A percentile compares a stretch with the other conserved stretches of the same genome.
phyloP scores from a whole-genome alignment of 306 rosid species.

The Mimosa pudica region DNA sequence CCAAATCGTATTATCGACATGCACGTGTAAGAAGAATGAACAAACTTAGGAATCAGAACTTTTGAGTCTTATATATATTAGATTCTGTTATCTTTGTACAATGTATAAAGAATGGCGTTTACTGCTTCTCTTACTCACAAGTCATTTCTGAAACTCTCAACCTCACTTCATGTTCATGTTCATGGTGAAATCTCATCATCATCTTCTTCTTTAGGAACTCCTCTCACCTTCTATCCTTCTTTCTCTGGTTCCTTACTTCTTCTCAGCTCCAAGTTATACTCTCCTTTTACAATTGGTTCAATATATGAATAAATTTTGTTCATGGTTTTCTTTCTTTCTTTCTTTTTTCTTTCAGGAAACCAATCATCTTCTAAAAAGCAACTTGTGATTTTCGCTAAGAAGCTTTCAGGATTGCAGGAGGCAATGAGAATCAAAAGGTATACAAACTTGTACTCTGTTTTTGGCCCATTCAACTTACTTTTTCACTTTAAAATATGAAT shows the following conservation, averaged over 20 bases:
- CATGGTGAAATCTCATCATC: constrained; percentile 5
- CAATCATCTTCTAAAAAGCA: constrained; percentile 40
- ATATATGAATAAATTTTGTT: no score
- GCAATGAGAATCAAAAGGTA: constrained; percentile 80
- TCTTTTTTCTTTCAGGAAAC: constrained; percentile 37
- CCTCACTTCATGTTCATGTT: no score
- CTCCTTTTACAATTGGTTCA: neutral
- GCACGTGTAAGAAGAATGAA: neutral
- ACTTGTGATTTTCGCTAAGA: constrained; percentile 54
- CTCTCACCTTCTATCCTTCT: neutral
- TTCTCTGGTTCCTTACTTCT: constrained; percentile 6
- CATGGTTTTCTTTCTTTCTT: neutral
- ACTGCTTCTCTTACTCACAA: neutral
- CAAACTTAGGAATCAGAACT: neutral
- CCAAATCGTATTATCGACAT: neutral
- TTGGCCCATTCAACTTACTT: constrained; percentile 4
- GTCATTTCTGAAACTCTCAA: constrained; percentile 2
- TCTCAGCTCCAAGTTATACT: neutral
- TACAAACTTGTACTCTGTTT: neutral
- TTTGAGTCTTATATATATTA: no score
- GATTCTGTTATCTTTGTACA: constrained; percentile 3
- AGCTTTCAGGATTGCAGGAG: constrained; percentile 71
- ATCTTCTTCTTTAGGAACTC: neutral
- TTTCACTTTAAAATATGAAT: neutral
- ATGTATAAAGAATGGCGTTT: constrained; percentile 9